Evolutionary conservation across 2,329 filamentous ascomycete species (phyloP).

Genomic region (Penicillium verrucosum): DNA sequence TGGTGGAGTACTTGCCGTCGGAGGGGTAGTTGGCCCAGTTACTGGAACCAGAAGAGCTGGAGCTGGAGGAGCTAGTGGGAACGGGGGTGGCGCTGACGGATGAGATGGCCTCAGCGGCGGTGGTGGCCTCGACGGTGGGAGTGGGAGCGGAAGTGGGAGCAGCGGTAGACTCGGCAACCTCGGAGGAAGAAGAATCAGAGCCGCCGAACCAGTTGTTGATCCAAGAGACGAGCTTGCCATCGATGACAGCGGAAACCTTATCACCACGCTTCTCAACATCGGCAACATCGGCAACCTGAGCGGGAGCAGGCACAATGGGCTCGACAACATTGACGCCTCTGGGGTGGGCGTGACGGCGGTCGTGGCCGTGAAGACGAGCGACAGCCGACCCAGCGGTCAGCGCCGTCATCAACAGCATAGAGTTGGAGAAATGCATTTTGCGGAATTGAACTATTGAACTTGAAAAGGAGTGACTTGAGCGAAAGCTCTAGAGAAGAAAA

Average conservation of each 20-base stretch:
- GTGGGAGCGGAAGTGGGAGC: conserved; percentile 16
- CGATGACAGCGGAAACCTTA: conserved; percentile 33
- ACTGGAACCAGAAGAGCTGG: conserved; percentile 10
- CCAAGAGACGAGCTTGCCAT: conserved; percentile 35
- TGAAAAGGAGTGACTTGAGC: conserved; percentile 21
- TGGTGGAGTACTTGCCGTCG: conserved; percentile 22
- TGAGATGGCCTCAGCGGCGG: conserved; percentile 4
- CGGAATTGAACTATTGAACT: conserved; percentile 1
- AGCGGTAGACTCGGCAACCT: conserved; percentile 8
- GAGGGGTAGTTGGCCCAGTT: conserved; percentile 25
- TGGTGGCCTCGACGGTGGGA: conserved; percentile 15
- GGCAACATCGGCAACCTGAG: conserved; percentile 1
- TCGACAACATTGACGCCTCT: conserved; percentile 8
- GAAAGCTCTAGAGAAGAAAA: conserved; percentile 12
- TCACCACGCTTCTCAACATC: conserved; percentile 32
- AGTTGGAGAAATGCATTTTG: conserved; percentile 41
- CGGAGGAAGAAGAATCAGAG: conserved; percentile 8
- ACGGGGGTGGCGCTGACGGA: conserved; percentile 3
- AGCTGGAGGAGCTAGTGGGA: conserved; percentile 8
- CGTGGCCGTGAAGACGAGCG: conserved; percentile 39
- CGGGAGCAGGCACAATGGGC: background rate
- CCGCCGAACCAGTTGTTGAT: conserved; percentile 35
- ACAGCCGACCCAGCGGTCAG: conserved; percentile 37
- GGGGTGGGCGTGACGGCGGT: conserved; percentile 37
- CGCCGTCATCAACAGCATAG: conserved; percentile 35